These are phyloP conservation scores for Debaryomyces castellii DNA, from an alignment of 805 yeast genomes.

Conservation along the genomic window DNA sequence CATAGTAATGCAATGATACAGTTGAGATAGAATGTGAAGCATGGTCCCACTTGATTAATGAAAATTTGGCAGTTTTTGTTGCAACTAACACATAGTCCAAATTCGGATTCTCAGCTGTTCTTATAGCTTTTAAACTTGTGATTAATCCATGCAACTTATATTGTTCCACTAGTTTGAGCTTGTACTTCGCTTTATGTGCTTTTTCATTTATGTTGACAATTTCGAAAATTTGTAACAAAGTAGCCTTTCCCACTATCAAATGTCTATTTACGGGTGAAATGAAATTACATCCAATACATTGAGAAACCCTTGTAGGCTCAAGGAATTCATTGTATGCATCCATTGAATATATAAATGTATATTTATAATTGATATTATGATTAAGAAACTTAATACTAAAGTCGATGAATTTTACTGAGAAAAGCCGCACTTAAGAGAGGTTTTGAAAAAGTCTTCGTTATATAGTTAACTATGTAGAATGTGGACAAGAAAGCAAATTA, in stretches of 20 bases:
- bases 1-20: slow-evolving; percentile 83
- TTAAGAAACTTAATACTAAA: not conserved
- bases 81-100: slow-evolving; percentile 64
- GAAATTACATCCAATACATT: slow-evolving; percentile 54
- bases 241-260: slow-evolving; percentile 68
- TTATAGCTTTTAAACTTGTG: slow-evolving; percentile 52
- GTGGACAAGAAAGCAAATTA: not conserved
- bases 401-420: not conserved
- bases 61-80: slow-evolving; percentile 74
- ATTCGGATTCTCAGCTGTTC: slow-evolving; percentile 45
- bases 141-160: slow-evolving; percentile 71
- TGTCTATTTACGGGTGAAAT: slow-evolving; percentile 46
- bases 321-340: slow-evolving; percentile 76
- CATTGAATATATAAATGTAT: slow-evolving; percentile 43
- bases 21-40: slow-evolving; percentile 58
- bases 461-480: not conserved
- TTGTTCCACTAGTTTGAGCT: slow-evolving; percentile 51
- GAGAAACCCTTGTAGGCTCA: slow-evolving; percentile 73
- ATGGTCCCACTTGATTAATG: slow-evolving; percentile 71
- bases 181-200: slow-evolving; percentile 20
- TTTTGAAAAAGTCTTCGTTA: slow-evolving; percentile 1
- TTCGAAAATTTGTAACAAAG: slow-evolving; percentile 62
- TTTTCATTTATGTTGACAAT: slow-evolving; percentile 24
- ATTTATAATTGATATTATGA: slow-evolving; percentile 4
- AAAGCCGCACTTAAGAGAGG: slow-evolving; percentile 10